phyloP scores from a whole-genome alignment of 352 stramenopile species.

The Globisporangium carolinianum region DNA sequence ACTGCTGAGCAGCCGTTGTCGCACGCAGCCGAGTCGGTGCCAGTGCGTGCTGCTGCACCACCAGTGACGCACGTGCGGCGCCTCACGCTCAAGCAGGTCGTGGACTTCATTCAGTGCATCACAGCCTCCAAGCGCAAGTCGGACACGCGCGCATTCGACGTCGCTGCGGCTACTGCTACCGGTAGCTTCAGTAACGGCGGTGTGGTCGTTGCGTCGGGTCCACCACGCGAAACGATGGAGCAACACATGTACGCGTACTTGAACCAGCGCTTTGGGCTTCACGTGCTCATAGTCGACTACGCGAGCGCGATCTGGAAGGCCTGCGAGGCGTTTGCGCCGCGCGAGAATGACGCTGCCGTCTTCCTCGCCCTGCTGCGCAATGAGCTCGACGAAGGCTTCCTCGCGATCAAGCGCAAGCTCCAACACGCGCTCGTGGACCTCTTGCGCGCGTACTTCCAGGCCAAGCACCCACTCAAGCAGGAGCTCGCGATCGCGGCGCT shows the following conservation, averaged over 20 bases:
- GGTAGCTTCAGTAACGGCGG: too few species aligned
- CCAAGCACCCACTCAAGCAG: conserved; percentile 54
- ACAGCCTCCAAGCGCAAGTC: conserved; percentile 66
- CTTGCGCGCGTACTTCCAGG: conserved; percentile 63
- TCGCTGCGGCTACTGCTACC: not conserved
- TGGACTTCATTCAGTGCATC: conserved; percentile 69
- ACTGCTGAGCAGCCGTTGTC: not conserved
- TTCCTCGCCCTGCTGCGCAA: conserved; percentile 75
- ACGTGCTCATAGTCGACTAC: conserved; percentile 69
- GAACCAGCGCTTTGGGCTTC: conserved; percentile 81
- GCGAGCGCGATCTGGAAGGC: conserved; percentile 78
- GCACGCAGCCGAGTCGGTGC: not conserved
- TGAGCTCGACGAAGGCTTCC: conserved; percentile 76
- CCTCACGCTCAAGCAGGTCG: conserved; percentile 73
- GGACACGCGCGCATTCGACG: conserved; percentile 33
- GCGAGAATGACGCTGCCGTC: conserved; percentile 70
- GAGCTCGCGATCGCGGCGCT: conserved; percentile 43
- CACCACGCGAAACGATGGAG: conserved; percentile 78
- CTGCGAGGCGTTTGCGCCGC: conserved; percentile 30
- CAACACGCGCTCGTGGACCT: conserved; percentile 68
- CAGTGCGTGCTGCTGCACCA: not conserved
- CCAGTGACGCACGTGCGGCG: conserved; percentile 17
- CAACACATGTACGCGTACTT: conserved; percentile 88
- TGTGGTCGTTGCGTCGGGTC: conserved; percentile 4
- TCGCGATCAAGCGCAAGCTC: conserved; percentile 69